Percentiles rank a stretch among this genome's conserved stretches.
phyloP scores from a whole-genome alignment of 805 yeast genomes.

The Monosporozyma aerobia region DNA sequence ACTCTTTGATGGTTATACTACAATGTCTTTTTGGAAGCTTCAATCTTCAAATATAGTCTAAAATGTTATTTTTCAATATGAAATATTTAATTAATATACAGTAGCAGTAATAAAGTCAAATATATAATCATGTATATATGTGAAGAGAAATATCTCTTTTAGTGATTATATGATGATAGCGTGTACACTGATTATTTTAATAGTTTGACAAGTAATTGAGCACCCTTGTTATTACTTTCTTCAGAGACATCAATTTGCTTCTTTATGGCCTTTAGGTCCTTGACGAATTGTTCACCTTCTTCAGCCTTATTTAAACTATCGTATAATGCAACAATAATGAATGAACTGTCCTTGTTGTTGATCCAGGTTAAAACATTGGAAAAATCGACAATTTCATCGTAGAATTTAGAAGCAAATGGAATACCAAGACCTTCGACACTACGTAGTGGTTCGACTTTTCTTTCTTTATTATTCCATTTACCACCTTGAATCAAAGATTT shows the following conservation, averaged over 20 bases:
- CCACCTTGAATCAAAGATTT: conserved; percentile 78
- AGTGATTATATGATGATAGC: not conserved
- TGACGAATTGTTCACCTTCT: conserved; percentile 39
- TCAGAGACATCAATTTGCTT: conserved; percentile 32
- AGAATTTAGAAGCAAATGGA: conserved; percentile 48
- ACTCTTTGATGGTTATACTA: not conserved
- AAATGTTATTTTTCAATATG: not conserved
- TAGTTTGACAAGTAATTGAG: conserved; percentile 39
- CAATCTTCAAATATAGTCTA: not conserved
- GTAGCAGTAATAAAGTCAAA: not conserved
- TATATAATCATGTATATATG: not conserved
- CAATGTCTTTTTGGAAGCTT: not conserved
- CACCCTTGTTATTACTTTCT: conserved; percentile 56
- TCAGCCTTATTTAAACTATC: conserved; percentile 50
- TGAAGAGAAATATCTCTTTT: not conserved
- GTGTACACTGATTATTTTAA: conserved; percentile 9
- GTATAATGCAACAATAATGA: conserved; percentile 69
- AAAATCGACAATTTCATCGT: conserved; percentile 42
- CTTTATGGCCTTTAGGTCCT: conserved; percentile 44
- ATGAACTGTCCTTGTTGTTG: conserved; percentile 57
- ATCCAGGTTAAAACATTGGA: conserved; percentile 59
- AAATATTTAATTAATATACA: not conserved
- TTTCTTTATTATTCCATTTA: conserved; percentile 64
- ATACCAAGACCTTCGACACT: conserved; percentile 43
- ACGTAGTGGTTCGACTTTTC: conserved; percentile 37